Evolutionary conservation across 768 basidiomycete species (phyloP), one percentile per base, ranked within the genome.

Genomic region (Boletellus ananas): DNA sequence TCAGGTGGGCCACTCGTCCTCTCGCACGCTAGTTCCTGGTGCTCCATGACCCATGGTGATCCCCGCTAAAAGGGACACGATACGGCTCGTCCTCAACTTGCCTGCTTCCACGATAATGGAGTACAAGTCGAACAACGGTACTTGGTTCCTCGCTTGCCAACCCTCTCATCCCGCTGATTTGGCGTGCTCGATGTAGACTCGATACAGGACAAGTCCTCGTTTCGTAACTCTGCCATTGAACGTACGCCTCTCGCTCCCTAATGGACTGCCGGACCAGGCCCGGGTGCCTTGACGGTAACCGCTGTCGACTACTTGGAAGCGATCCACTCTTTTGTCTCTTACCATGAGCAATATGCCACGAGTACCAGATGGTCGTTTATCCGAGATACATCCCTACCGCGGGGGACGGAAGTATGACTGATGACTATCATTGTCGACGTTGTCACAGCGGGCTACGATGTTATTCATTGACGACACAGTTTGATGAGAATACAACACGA

Each of bases 121-220:
- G 66, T 97, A 96, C 69, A 94, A 95, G 66, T 87, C 91, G 10
- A 95, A 95, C 69, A 92, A 87, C 54, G 90, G 90, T 87, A 50
- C 37, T 20, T 47, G 45, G 4, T 43, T 34, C 42, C 42, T 17
- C 33, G 1, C 6, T 25, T 35, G 20, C 8, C 14, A 11, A 27
- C 13, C 2, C 11, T 6, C 12, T 20, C 37, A 27, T 46, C 46
- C 13, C 5, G 25, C 18, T 61, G 16, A 60, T 43, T 31, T 16
- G 13, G 11, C 6, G 17, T 43, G 17, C 14, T 43, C 18, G 37
- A 17, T 43, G 17, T 59, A 92, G 90, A 92, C 69, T 92, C 90
- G 42, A 86, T 92, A 80, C 87, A 88, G 59, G 90, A 91, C 71
- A 88, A 83, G 59, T 90, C 88, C 31, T 90, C 85, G 59, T 92